Evolutionary conservation across 106 monocot species (phyloP).

Genomic region (Acorus calamus): DNA sequence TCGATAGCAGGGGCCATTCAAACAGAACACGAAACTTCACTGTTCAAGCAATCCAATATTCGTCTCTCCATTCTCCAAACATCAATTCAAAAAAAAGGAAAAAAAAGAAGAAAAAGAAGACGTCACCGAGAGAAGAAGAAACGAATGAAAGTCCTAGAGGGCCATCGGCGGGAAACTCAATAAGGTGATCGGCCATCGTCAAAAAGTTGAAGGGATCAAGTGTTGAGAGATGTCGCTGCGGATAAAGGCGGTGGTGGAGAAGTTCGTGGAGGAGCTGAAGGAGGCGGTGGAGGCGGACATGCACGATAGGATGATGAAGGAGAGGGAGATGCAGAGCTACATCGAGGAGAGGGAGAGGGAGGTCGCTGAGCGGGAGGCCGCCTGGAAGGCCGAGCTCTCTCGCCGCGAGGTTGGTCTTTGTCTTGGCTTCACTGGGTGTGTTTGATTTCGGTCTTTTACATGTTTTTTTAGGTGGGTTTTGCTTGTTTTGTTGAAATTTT

Average conservation of each 20-base stretch:
- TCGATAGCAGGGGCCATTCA: too few species aligned
- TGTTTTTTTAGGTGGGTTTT: too few species aligned
- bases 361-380: slow-evolving; percentile 95
- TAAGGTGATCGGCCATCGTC: too few species aligned
- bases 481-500: too few species aligned
- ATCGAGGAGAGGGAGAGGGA: slow-evolving; percentile 92
- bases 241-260: slow-evolving; percentile 93
- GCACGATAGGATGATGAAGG: slow-evolving; percentile 94
- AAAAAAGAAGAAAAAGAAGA: too few species aligned
- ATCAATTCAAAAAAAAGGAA: too few species aligned
- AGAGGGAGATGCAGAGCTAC: slow-evolving; percentile 99
- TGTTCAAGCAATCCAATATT: too few species aligned
- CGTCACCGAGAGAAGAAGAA: too few species aligned
- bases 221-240: slow-evolving; percentile 56
- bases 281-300: slow-evolving; percentile 92
- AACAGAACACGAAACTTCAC: too few species aligned
- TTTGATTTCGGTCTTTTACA: background rate
- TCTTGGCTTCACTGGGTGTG: background rate
- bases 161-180: too few species aligned
- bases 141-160: too few species aligned
- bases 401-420: slow-evolving; percentile 66
- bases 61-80: too few species aligned
- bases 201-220: background rate
- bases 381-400: slow-evolving; percentile 97
- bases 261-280: slow-evolving; percentile 89